Evolutionary conservation across 495 filamentous ascomycete genomes (phyloP), one percentile per base, ranked within the genome.

Genomic region (Lindgomyces ingoldianus): DNA sequence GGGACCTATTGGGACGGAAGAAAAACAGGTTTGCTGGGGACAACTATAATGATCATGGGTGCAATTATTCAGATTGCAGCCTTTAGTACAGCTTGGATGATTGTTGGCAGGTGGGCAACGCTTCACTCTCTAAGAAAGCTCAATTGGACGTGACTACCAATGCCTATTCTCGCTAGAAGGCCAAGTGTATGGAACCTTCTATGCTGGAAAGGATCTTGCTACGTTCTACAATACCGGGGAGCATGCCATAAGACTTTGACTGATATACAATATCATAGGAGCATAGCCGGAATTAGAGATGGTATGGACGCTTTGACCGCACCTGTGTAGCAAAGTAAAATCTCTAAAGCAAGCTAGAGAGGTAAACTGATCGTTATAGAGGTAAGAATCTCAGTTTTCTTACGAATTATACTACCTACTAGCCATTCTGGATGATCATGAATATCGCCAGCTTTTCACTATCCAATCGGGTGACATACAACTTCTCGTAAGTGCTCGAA

Each of bases 311-410:
- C 83, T 0, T 78, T 85, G 1, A 85, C 83, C 11, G 85, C 83
- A 1, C 85, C 87, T 11, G 79, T 87, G 6, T 89, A 84, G 85
- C 84, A 88, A 66, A 81, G 80, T 1, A 85, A 89, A 67, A 86
- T 84, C 0, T 81, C 83, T 0, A 81, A 84, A 60, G 77, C 79
- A 0, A 76, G 78, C 53, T 84, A 81, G 80, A 76, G 85, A 62
- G 86, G 87, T 44, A 81, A 83, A 57, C 72, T 87, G 21, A 81
- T 87, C 19, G 80, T 87, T 45, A 74, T 87, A 12, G 84, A 87
- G 58, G n/a, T n/a, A n/a, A n/a, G n/a, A n/a, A n/a, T n/a, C n/a
- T n/a, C n/a, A n/a, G n/a, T n/a, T n/a, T n/a, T n/a, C n/a, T n/a
- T n/a, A n/a, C n/a, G n/a, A n/a, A n/a, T n/a, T n/a, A n/a, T n/a